Percentiles rank a stretch among this genome's conserved stretches.
Conservation (phyloP, 2,329 filamentous ascomycete genomes). For the Ophiostoma sp. region DNA sequence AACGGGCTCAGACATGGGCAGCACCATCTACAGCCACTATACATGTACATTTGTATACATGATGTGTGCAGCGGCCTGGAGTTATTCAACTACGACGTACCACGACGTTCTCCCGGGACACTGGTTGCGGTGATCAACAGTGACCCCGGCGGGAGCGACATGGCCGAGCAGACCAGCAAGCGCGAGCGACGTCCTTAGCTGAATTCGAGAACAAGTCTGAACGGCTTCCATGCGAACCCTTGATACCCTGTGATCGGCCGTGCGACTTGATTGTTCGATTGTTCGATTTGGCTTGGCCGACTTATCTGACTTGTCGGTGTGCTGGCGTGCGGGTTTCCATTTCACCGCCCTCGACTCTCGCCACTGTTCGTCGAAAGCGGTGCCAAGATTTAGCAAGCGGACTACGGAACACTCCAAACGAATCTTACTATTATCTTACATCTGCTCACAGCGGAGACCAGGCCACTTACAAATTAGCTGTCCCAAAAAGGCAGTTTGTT, state of each 20-base stretch:
- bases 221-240: background rate
- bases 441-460: background rate
- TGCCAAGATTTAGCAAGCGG: background rate
- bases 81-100: background rate
- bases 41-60: no score
- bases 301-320: no score
- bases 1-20: no score
- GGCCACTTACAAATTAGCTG: background rate
- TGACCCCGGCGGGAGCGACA: background rate
- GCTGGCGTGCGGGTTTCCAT: no score
- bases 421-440: background rate
- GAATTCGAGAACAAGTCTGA: background rate
- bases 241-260: background rate
- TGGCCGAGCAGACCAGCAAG: background rate
- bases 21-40: no score
- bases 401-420: background rate
- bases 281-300: no score
- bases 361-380: background rate
- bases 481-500: slow-evolving; percentile 6
- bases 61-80: background rate
- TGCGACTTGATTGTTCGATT: no score
- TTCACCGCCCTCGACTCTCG: background rate
- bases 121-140: slow-evolving; percentile 4
- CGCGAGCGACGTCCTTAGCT: background rate
- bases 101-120: background rate